Percentiles rank a stretch among this genome's conserved stretches.
phyloP scores from a whole-genome alignment of 179 eudicot species.

The Spergularia azorica region DNA sequence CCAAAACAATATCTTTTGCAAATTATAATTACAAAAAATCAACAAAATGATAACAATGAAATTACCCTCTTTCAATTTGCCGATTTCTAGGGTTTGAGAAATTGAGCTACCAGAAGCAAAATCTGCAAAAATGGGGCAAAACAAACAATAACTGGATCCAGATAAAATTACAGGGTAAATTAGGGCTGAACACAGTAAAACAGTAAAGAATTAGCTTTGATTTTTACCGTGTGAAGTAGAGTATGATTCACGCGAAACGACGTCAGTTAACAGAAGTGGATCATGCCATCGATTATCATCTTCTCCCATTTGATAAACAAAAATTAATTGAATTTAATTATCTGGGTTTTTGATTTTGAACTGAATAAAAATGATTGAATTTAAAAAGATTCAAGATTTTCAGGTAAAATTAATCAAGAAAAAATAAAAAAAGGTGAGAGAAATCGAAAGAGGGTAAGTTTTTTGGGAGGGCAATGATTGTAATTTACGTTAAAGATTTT shows the following conservation, averaged over 20 bases:
- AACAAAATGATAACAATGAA: no score
- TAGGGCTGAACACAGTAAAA: background rate
- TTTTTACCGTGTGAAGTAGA: conserved; percentile 35
- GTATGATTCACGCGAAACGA: conserved; percentile 52
- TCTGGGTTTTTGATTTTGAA: background rate
- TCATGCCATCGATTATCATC: conserved; percentile 60
- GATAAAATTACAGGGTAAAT: background rate
- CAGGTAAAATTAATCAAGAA: conserved; percentile 21
- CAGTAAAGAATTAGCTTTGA: background rate
- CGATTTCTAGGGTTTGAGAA: background rate
- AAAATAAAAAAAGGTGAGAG: background rate
- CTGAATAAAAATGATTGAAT: background rate
- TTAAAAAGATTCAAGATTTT: background rate
- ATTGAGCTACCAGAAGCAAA: background rate
- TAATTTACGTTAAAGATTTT: conserved; percentile 13
- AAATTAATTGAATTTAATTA: background rate
- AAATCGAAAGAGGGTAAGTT: conserved; percentile 20
- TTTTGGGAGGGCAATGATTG: background rate
- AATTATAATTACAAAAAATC: no score
- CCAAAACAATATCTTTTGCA: no score
- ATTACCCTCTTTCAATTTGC: background rate
- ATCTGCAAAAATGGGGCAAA: background rate
- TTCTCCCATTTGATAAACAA: conserved; percentile 49
- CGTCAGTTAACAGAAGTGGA: conserved; percentile 84
- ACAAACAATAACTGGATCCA: background rate